phyloP scores from a whole-genome alignment of 441 rosid species.

The Flueggea neowawraea region DNA sequence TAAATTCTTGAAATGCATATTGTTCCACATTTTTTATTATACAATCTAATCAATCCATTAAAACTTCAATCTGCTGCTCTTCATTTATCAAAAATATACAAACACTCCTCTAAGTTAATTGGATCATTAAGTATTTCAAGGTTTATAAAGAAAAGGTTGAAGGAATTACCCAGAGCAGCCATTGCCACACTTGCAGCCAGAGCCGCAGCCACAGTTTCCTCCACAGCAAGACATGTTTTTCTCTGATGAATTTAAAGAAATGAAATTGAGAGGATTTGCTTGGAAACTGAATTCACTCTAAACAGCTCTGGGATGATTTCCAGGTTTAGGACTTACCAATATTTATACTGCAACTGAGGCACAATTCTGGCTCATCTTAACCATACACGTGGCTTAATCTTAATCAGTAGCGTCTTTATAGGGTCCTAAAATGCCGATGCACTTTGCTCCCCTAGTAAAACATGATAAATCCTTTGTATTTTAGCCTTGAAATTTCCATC shows the following conservation, averaged over 20 bases:
- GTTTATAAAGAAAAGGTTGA: not conserved
- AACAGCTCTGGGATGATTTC: not conserved
- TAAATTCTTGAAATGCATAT: too few species aligned
- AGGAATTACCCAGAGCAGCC: constrained; percentile 43
- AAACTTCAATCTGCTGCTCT: too few species aligned
- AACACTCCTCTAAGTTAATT: not conserved
- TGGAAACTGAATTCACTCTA: not conserved
- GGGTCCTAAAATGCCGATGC: too few species aligned
- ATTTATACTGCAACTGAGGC: constrained; percentile 33
- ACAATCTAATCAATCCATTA: too few species aligned
- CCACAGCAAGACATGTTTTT: constrained; percentile 48
- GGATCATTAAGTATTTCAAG: not conserved
- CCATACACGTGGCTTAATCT: constrained; percentile 63
- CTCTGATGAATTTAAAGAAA: not conserved
- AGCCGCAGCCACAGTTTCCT: constrained; percentile 62
- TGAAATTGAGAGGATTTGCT: not conserved
- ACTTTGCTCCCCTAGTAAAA: too few species aligned
- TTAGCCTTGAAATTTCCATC: too few species aligned
- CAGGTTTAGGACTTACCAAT: not conserved
- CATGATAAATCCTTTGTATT: too few species aligned
- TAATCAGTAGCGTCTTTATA: too few species aligned
- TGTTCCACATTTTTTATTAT: too few species aligned
- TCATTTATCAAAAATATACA: not conserved
- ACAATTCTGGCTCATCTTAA: constrained; percentile 8
- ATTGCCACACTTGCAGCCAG: constrained; percentile 53